A percentile compares a stretch with the other conserved stretches of the same genome.
These are phyloP conservation scores for Leccinum arenicola DNA, from an alignment of 768 basidiomycete genomes.

Conservation along the genomic window DNA sequence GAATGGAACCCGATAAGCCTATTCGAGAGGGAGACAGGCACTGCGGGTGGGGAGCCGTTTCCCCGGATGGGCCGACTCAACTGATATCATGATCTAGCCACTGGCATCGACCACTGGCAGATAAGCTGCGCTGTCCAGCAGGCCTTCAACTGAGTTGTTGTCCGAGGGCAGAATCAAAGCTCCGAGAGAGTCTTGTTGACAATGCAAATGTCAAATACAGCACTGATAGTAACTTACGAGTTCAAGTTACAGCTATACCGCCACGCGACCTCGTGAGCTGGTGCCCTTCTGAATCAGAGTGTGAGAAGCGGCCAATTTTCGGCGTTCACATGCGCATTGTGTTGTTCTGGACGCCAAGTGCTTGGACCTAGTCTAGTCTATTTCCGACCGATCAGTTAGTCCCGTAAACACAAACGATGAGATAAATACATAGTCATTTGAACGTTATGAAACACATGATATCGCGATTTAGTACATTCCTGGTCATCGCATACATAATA, in stretches of 20 bases:
- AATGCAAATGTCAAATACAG: neutral
- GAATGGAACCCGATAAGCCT: neutral
- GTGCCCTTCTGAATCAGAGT: too few relatives aligned
- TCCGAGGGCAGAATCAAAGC: too few relatives aligned
- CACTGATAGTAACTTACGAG: neutral
- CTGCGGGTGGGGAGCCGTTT: neutral
- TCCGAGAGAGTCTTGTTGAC: neutral
- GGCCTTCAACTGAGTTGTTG: too few relatives aligned
- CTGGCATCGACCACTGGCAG: too few relatives aligned
- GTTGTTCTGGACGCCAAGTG: too few relatives aligned
- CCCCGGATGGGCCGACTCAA: neutral
- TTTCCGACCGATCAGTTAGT: too few relatives aligned
- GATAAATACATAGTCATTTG: too few relatives aligned
- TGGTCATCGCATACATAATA: neutral
- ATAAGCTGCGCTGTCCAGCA: too few relatives aligned
- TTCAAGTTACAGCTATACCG: neutral
- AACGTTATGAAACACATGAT: neutral
- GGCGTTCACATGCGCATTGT: too few relatives aligned
- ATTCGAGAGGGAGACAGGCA: neutral
- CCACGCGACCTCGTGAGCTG: too few relatives aligned
- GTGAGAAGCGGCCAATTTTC: too few relatives aligned
- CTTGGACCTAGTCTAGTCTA: too few relatives aligned
- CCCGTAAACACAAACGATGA: neutral
- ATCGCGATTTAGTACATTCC: neutral
- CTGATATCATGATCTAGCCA: neutral